phyloP scores from a whole-genome alignment of 495 filamentous ascomycete species.

The Cryomyces antarcticus region DNA sequence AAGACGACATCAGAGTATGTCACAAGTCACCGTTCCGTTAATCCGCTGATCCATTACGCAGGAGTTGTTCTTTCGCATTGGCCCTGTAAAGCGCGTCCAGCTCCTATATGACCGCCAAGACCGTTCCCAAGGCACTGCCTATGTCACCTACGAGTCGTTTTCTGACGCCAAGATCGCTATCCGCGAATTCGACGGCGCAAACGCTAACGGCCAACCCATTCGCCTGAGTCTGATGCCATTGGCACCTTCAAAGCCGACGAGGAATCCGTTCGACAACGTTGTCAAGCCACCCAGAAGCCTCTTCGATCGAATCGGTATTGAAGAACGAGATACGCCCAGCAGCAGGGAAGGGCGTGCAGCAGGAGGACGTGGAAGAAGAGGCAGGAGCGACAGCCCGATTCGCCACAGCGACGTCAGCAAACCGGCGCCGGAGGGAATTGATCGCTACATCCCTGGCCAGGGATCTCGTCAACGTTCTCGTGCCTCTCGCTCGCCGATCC shows the following conservation, averaged over 20 bases:
- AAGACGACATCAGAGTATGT: too few relatives aligned
- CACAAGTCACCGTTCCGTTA: neutral
- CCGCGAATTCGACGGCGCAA: slow-evolving; percentile 69
- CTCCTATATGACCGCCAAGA: slow-evolving; percentile 78
- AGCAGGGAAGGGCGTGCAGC: slow-evolving; percentile 1
- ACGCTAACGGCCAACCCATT: slow-evolving; percentile 79
- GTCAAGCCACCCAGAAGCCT: slow-evolving; percentile 37
- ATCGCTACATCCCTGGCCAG: slow-evolving; percentile 63
- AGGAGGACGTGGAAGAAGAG: slow-evolving; percentile 19
- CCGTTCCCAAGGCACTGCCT: slow-evolving; percentile 71
- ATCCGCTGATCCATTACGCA: slow-evolving; percentile 16
- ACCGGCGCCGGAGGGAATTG: slow-evolving; percentile 49
- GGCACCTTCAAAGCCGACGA: slow-evolving; percentile 19
- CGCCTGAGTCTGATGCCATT: slow-evolving; percentile 46
- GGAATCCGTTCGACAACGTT: slow-evolving; percentile 39
- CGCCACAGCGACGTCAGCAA: slow-evolving; percentile 44
- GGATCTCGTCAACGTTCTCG: slow-evolving; percentile 19
- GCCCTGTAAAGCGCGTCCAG: slow-evolving; percentile 44
- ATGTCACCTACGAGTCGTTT: slow-evolving; percentile 52
- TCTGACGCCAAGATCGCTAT: slow-evolving; percentile 57
- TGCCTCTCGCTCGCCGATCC: slow-evolving; percentile 15
- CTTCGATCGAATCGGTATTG: slow-evolving; percentile 49
- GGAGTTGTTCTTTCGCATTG: slow-evolving; percentile 68
- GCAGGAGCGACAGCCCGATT: slow-evolving; percentile 26
- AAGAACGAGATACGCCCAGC: slow-evolving; percentile 6